phyloP scores from a whole-genome alignment of 176 grass and related monocot genomes.

The Carex scoparia region DNA sequence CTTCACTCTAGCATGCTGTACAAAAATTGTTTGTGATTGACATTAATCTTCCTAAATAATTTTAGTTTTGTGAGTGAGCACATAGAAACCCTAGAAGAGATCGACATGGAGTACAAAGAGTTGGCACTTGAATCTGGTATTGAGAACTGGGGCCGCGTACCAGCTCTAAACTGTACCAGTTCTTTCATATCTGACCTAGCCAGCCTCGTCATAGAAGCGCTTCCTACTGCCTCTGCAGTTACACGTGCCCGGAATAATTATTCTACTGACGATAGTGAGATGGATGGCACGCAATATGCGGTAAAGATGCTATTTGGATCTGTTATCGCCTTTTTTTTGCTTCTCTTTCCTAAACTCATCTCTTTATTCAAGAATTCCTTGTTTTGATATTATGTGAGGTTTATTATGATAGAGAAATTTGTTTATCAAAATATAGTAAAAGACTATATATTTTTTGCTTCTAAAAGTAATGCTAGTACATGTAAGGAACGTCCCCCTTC shows the following conservation, averaged over 20 bases:
- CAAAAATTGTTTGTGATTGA: too few species aligned
- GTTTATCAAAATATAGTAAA: constrained; percentile 3
- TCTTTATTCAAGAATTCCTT: constrained; percentile 51
- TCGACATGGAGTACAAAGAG: constrained; percentile 98
- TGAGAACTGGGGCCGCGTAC: constrained; percentile 91
- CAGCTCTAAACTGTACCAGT: constrained; percentile 64
- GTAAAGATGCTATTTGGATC: constrained; percentile 75
- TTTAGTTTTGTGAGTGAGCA: constrained; percentile 94
- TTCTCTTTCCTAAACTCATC: constrained; percentile 64
- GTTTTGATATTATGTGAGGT: constrained; percentile 22
- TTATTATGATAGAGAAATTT: not conserved
- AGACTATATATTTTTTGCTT: not conserved
- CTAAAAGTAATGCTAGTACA: not conserved
- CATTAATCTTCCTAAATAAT: not conserved
- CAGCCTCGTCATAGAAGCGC: constrained; percentile 64
- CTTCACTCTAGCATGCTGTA: too few species aligned
- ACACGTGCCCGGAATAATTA: constrained; percentile 15
- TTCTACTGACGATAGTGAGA: constrained; percentile 12
- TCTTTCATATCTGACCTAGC: constrained; percentile 84
- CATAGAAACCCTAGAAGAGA: constrained; percentile 96
- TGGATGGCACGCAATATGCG: constrained; percentile 45
- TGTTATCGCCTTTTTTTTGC: constrained; percentile 60
- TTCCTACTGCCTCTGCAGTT: constrained; percentile 52
- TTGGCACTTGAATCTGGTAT: constrained; percentile 87
- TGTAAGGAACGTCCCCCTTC: not conserved